These are phyloP conservation scores for Tremella yokohamensis DNA, from an alignment of 768 basidiomycete species.

Conservation along the genomic window DNA sequence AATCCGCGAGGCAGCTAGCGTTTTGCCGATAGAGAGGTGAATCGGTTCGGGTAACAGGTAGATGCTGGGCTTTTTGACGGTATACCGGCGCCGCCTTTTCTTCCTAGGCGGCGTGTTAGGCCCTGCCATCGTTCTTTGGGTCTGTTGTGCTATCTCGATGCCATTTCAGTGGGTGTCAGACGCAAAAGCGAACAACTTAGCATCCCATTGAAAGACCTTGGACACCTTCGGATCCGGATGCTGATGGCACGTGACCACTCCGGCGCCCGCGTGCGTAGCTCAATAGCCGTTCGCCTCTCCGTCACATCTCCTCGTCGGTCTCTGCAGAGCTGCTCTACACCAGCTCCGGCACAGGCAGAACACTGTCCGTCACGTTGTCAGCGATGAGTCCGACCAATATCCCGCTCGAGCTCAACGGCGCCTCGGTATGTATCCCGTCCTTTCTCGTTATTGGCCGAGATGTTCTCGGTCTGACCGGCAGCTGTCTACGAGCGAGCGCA, in stretches of 20 bases:
- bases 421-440: not conserved
- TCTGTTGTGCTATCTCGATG: too few species aligned
- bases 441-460: not conserved
- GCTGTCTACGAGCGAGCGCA: constrained; percentile 2
- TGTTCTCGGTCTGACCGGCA: constrained; percentile 3
- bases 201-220: too few species aligned
- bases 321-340: too few species aligned
- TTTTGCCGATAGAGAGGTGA: not conserved
- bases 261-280: not conserved
- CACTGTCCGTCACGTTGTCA: not conserved
- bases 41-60: not conserved
- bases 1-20: not conserved
- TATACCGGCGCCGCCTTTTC: not conserved
- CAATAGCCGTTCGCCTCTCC: not conserved
- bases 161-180: too few species aligned
- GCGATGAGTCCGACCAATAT: constrained; percentile 1
- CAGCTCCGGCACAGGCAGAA: too few species aligned
- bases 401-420: not conserved
- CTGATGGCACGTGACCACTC: not conserved
- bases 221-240: not conserved
- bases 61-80: not conserved
- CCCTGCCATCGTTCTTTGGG: too few species aligned
- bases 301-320: too few species aligned
- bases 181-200: too few species aligned
- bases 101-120: not conserved